Evolutionary conservation across 176 grass and related monocot genomes (phyloP), one percentile per base, ranked within the genome.

Genomic region (Chrysopogon serrulatus): DNA sequence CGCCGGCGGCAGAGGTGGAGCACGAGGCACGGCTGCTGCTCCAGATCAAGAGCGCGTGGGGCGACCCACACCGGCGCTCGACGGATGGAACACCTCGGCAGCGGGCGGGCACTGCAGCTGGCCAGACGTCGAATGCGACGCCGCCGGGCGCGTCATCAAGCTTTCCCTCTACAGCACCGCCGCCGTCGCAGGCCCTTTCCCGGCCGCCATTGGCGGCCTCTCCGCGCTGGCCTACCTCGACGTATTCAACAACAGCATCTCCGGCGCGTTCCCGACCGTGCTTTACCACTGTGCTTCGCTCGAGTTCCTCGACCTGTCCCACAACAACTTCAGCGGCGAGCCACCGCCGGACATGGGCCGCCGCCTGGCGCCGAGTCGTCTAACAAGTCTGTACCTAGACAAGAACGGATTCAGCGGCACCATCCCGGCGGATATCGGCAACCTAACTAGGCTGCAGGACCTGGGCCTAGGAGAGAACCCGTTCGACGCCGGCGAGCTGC

Each of bases 221-320:
- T 33, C 41, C 4, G 65, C 16, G 6, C 89, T 98, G 28, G 45
- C 81, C 5, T 4, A 17, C 76, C 88, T 98, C 68, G n/a, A 90
- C 84, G 26, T 98, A 39, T 71, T 12, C 21, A n/a, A 59, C 88
- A 94, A 94, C 86, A 12, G 2, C 44, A 76, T 97, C 87, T 48
- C 2, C 13, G 70, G 70, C 6, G 0, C 17, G 49, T 92, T 94
- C 88, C 90, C 92, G 5, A 16, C 48, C 18, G 41, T 18, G 34
- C 1, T 93, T 0, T 91, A 90, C 68, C 43, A 39, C 41, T 92
- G 87, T 65, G 1, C 28, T 4, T n/a, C 65, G 1, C 91, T 97
- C 5, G 31, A 0, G 32, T 44, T 84, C 64, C 87, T 94, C 10
- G 5, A 92, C 68, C 7, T 97, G 5, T 93, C 89, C 0, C 2